Percentiles rank a stretch among this genome's conserved stretches.
Evolutionary conservation across 2,329 filamentous ascomycete species (phyloP).

Genomic region (Microcyclospora pomicola): DNA sequence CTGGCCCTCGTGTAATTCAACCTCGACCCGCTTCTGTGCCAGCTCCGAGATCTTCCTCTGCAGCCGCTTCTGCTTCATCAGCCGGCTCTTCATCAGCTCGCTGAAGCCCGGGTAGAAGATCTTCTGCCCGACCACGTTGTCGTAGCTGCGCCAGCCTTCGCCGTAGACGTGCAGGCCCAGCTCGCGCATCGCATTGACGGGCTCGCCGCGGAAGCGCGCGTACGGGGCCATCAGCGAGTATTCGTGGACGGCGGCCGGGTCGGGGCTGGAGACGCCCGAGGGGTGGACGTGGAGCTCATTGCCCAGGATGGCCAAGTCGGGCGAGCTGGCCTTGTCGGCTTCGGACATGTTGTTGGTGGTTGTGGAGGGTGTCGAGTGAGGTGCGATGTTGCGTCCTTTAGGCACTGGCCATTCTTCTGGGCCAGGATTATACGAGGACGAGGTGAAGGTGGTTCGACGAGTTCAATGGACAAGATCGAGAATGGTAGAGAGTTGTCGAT

Average conservation of each 20-base stretch:
- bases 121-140: conserved; percentile 76
- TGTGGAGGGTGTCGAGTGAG: too few relatives aligned
- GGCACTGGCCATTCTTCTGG: too few relatives aligned
- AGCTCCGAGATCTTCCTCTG: conserved; percentile 61
- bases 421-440: too few relatives aligned
- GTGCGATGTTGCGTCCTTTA: too few relatives aligned
- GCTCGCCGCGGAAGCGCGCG: conserved; percentile 66
- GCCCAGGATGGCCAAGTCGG: conserved; percentile 34
- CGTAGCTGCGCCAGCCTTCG: conserved; percentile 89
- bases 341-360: too few relatives aligned
- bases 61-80: conserved; percentile 63
- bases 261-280: conserved; percentile 25
- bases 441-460: too few relatives aligned
- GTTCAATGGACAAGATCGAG: too few relatives aligned
- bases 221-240: conserved; percentile 67
- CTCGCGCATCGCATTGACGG: conserved; percentile 75
- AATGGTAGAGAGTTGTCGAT: too few relatives aligned
- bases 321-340: neutral
- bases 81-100: conserved; percentile 70
- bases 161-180: conserved; percentile 87
- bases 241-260: conserved; percentile 29
- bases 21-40: conserved; percentile 56
- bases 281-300: conserved; percentile 32
- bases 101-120: conserved; percentile 88
- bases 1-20: conserved; percentile 65